Conservation (phyloP, 805 yeast genomes). For the Hanseniaspora thailandica region DNA sequence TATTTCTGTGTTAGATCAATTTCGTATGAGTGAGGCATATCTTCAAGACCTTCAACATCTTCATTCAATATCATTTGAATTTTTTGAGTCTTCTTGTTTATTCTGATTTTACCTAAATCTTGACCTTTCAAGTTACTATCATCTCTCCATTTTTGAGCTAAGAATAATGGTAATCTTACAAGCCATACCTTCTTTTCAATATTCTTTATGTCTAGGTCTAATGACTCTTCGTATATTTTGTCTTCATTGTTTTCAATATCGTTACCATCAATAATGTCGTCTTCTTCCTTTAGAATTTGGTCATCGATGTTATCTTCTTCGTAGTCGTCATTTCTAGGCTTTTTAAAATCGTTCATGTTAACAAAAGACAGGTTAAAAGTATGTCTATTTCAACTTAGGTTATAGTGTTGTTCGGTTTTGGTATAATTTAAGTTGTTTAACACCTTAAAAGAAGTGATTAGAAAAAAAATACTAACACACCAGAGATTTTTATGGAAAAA, state of each 20-base stretch:
- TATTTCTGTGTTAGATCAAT: conserved; percentile 62
- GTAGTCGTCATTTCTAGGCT: conserved; percentile 15
- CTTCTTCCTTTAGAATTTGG: conserved; percentile 33
- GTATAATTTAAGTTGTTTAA: too few relatives aligned
- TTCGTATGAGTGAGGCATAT: conserved; percentile 77
- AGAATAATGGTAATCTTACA: conserved; percentile 76
- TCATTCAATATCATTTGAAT: conserved; percentile 51
- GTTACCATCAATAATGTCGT: conserved; percentile 36
- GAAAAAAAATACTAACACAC: too few relatives aligned
- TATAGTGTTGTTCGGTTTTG: background rate
- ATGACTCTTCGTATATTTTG: conserved; percentile 45
- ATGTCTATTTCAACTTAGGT: too few relatives aligned
- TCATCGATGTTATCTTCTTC: conserved; percentile 27
- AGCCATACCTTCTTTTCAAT: conserved; percentile 77
- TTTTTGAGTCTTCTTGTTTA: conserved; percentile 40
- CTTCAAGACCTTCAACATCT: conserved; percentile 31
- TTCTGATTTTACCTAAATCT: conserved; percentile 68
- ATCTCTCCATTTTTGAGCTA: conserved; percentile 71
- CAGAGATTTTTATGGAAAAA: too few relatives aligned
- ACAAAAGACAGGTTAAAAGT: background rate
- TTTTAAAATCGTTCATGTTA: conserved; percentile 10
- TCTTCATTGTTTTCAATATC: conserved; percentile 32
- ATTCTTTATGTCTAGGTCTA: conserved; percentile 59
- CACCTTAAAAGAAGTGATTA: too few relatives aligned
- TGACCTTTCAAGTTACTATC: conserved; percentile 54